Conservation (phyloP, 169 alveolate species). For the Plasmodium ovale region DNA sequence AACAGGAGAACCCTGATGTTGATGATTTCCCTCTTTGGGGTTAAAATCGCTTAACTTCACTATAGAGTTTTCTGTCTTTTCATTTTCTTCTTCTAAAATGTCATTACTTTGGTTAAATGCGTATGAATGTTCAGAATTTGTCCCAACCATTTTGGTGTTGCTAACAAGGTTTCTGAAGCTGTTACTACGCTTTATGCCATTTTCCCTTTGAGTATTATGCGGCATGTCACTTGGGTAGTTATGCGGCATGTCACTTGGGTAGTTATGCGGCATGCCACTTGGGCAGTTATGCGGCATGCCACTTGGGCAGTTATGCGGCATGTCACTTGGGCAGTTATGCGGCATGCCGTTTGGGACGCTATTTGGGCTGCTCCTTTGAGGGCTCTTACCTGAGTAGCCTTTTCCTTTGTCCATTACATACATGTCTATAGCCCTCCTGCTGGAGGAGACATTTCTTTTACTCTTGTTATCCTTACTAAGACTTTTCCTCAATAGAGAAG, state of each 20-base stretch:
- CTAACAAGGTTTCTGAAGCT: background rate
- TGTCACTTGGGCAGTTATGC: too few species aligned
- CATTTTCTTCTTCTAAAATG: background rate
- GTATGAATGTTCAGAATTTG: background rate
- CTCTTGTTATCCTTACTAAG: constrained; percentile 5
- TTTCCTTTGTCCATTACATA: background rate
- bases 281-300: too few species aligned
- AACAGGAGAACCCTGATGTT: background rate
- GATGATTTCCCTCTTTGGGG: background rate
- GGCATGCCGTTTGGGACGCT: background rate
- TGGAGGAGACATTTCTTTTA: background rate
- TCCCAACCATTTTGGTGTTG: background rate
- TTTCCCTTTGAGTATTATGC: too few species aligned
- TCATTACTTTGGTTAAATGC: background rate
- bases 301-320: too few species aligned
- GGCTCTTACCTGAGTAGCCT: background rate
- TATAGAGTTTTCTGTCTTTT: constrained; percentile 10
- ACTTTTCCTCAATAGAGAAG: constrained; percentile 30
- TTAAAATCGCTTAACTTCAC: constrained; percentile 39
- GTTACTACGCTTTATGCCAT: background rate
- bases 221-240: background rate
- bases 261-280: too few species aligned
- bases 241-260: background rate
- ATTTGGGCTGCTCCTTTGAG: background rate
- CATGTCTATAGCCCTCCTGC: background rate